Evolutionary conservation across 352 stramenopile species (phyloP).

Genomic region (Globisporangium radiosum): DNA sequence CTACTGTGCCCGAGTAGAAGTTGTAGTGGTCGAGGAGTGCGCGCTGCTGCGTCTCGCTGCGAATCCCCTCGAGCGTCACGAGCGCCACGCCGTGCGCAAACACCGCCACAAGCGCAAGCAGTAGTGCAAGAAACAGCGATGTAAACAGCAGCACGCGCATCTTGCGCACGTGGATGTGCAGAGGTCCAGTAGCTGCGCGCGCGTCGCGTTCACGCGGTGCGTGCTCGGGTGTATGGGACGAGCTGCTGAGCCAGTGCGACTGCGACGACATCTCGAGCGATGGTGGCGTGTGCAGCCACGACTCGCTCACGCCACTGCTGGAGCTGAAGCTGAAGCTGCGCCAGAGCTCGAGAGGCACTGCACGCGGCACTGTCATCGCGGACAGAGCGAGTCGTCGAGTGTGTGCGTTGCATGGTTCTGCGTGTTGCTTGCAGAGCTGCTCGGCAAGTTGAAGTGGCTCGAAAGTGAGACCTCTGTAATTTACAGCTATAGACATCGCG

Average conservation of each 20-base stretch:
- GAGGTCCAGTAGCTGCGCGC: conserved; percentile 10
- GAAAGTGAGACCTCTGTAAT: neutral
- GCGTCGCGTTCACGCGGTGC: neutral
- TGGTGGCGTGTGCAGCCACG: conserved; percentile 9
- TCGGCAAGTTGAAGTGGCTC: neutral
- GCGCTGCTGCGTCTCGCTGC: conserved; percentile 8
- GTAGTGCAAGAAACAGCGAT: conserved; percentile 11
- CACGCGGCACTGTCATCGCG: neutral
- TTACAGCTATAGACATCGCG: neutral
- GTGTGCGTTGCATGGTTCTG: neutral
- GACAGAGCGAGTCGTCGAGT: neutral
- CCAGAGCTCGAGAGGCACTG: neutral
- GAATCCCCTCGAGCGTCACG: conserved; percentile 14
- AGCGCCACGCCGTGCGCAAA: conserved; percentile 23
- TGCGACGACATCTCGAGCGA: neutral
- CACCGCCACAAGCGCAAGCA: conserved; percentile 21
- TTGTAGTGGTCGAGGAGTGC: conserved; percentile 34
- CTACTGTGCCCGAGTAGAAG: conserved; percentile 39
- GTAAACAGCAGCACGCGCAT: conserved; percentile 19
- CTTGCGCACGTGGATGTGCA: conserved; percentile 21
- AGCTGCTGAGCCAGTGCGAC: neutral
- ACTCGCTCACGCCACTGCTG: neutral
- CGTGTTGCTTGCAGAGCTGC: neutral
- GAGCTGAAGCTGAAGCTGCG: neutral
- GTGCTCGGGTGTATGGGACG: neutral